phyloP scores from a whole-genome alignment of 2,329 filamentous ascomycete species.

The Fragosphaeria purpurea region DNA sequence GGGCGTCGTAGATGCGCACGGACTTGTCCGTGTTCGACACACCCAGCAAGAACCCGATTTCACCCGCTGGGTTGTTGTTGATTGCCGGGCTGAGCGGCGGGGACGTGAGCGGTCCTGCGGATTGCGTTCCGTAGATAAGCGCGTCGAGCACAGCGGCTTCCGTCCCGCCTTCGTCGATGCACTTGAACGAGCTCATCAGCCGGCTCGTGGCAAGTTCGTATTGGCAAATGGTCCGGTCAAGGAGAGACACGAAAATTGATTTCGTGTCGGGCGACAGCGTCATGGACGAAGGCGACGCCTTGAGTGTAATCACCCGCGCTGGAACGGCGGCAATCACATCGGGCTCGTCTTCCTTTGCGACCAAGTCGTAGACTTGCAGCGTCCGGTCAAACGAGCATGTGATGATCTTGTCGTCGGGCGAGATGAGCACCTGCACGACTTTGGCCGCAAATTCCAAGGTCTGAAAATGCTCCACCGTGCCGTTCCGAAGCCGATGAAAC shows the following conservation, averaged over 20 bases:
- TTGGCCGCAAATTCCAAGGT: constrained; percentile 88
- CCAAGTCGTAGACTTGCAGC: constrained; percentile 69
- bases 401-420: constrained; percentile 64
- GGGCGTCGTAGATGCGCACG: constrained; percentile 75
- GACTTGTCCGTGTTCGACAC: constrained; percentile 94
- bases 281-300: constrained; percentile 82
- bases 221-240: constrained; percentile 51
- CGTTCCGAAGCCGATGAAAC: constrained; percentile 52
- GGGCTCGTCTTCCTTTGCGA: constrained; percentile 55
- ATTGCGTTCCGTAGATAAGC: constrained; percentile 53
- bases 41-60: constrained; percentile 63
- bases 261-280: constrained; percentile 53
- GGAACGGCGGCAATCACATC: constrained; percentile 68
- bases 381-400: constrained; percentile 87
- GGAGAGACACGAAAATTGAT: constrained; percentile 47
- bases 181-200: constrained; percentile 65
- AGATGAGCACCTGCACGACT: constrained; percentile 64
- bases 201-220: constrained; percentile 60
- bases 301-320: constrained; percentile 67
- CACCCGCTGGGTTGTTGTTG: constrained; percentile 18
- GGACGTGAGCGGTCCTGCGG: constrained; percentile 8
- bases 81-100: neutral
- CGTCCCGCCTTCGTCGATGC: constrained; percentile 65
- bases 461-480: constrained; percentile 68
- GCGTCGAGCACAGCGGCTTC: constrained; percentile 80